Evolutionary conservation across 352 stramenopile species (phyloP), one percentile per base, ranked within the genome.

Genomic region (Phytopythium ostracodes): DNA sequence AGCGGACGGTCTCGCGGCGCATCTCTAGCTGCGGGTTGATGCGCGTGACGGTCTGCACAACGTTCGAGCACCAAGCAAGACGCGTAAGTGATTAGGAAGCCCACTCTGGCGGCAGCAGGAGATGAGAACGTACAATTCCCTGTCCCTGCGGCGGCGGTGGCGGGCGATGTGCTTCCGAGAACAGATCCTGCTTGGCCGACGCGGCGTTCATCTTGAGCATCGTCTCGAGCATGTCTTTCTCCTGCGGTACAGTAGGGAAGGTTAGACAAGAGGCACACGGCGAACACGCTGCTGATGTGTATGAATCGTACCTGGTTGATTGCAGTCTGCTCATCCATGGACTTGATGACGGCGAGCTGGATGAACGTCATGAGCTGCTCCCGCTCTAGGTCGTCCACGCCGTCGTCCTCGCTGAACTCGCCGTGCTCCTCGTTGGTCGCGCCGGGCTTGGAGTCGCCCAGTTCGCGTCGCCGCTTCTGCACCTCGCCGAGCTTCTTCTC

Each of bases 21-120:
- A 96, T 94, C 60, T 92, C 81, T 64, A 96, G 88, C 72, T 88
- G 79, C 31, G 83, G 82, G 49, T 92, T 91, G 63, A 95, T 94
- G 27, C 84, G 82, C 36, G 86, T 96, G 55, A 94, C 78, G 56
- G 84, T 84, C 86, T 95, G 53, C 20, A 11, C 58, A 65, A 4
- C 33, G 22, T 40, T 56, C n/a, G 20, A 51, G 53, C 20, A 59
- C 4, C 22, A 31, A 55, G 24, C 40, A 53, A 35, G 44, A 17
- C 5, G 22, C 47, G 33, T 24, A 20, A 51, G 10, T 18, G 18
- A 15, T 7, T 35, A 24, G 36, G 4, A 22, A 25, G 22, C 10
- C 8, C 44, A 11, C 17, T 25, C 4, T 27, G 29, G 17, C 8
- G 14, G 14, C 2, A 60, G 11, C 9, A 6, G 10, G 2, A 10